A percentile compares a stretch with the other conserved stretches of the same genome.
Evolutionary conservation across 2,329 filamentous ascomycete species (phyloP).

Genomic region (Phaeosphaeriaceae sp.): DNA sequence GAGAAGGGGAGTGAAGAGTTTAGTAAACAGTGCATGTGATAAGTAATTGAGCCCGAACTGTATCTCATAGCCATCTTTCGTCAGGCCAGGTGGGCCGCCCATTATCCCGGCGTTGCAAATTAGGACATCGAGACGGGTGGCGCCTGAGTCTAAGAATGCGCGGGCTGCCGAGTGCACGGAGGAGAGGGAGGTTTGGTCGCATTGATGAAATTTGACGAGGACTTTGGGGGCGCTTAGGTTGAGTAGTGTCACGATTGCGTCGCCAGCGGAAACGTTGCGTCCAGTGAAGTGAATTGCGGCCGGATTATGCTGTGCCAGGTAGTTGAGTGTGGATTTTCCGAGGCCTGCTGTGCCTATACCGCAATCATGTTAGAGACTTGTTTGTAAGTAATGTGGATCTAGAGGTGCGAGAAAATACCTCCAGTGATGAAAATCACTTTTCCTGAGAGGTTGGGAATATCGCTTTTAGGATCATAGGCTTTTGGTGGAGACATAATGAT

Average conservation of each 20-base stretch:
- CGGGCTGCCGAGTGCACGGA: neutral
- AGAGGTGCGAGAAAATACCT: slow-evolving; percentile 2
- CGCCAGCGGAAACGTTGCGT: slow-evolving; percentile 27
- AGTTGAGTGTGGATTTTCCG: slow-evolving; percentile 46
- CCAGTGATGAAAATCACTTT: slow-evolving; percentile 19
- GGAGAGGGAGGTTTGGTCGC: neutral
- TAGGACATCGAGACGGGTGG: slow-evolving; percentile 49
- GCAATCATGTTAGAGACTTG: neutral
- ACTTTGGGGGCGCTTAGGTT: slow-evolving; percentile 29
- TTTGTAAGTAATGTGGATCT: neutral
- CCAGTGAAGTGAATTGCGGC: slow-evolving; percentile 49
- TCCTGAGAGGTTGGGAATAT: slow-evolving; percentile 15
- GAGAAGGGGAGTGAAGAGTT: slow-evolving; percentile 51
- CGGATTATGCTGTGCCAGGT: slow-evolving; percentile 49
- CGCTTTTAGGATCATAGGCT: neutral
- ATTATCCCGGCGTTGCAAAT: slow-evolving; percentile 54
- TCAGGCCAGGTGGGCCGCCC: slow-evolving; percentile 35
- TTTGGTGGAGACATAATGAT: neutral
- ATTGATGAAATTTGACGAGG: neutral
- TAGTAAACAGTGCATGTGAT: slow-evolving; percentile 53
- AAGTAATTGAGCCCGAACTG: slow-evolving; percentile 58
- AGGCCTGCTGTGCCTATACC: slow-evolving; percentile 47
- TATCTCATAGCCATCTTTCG: slow-evolving; percentile 55
- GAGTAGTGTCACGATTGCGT: neutral
- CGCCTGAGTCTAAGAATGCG: neutral